Evolutionary conservation across 2,329 filamentous ascomycete species (phyloP).

Genomic region (Aspergillus unguis): DNA sequence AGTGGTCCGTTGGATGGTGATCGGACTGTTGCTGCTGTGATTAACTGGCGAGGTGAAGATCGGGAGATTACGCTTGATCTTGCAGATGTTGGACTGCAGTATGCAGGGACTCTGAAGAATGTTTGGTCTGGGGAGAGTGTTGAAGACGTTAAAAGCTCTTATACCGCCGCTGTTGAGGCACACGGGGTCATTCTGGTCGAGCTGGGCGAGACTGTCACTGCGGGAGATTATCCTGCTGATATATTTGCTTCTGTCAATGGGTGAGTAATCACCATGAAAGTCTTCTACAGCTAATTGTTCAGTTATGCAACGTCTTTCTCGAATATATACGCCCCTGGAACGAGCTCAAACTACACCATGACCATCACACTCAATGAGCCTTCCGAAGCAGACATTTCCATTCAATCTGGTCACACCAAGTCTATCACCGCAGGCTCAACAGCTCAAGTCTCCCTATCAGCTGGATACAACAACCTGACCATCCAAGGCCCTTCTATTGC

Average conservation of each 20-base stretch:
- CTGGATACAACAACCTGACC: no score
- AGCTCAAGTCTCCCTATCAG: no score
- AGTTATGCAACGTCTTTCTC: constrained; percentile 17
- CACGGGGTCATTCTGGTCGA: constrained; percentile 35
- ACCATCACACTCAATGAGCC: constrained; percentile 12
- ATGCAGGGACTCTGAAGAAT: constrained; percentile 33
- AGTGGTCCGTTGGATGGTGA: constrained; percentile 46
- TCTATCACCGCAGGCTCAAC: no score
- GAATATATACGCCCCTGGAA: constrained; percentile 28
- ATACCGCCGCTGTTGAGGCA: constrained; percentile 22
- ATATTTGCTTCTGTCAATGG: constrained; percentile 16
- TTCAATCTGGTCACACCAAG: no score
- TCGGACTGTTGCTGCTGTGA: constrained; percentile 45
- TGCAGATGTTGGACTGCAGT: constrained; percentile 39
- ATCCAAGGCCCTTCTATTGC: constrained; percentile 4
- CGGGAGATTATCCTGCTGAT: constrained; percentile 20
- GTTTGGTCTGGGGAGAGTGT: constrained; percentile 26
- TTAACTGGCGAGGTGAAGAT: constrained; percentile 50
- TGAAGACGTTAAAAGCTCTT: constrained; percentile 24
- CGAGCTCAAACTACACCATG: constrained; percentile 27
- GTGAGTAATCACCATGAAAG: no score
- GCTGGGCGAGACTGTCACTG: constrained; percentile 22
- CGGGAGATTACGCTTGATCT: constrained; percentile 46
- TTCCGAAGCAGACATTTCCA: no score
- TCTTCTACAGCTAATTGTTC: no score